Evolutionary conservation across 352 stramenopile genomes (phyloP).

Genomic region (Pythium folliculosum): DNA sequence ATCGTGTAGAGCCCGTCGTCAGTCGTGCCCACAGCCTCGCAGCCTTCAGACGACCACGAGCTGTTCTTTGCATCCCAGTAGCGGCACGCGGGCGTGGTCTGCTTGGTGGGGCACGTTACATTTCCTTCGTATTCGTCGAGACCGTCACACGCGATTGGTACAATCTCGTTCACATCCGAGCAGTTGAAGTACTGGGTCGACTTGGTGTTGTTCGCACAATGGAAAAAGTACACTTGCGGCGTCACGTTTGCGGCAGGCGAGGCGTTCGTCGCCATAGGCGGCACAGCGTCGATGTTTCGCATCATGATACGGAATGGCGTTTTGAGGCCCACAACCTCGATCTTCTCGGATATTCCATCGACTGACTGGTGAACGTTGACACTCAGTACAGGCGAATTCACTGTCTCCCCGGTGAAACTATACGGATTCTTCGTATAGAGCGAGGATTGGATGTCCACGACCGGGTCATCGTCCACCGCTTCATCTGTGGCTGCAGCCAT

Average conservation of each 20-base stretch:
- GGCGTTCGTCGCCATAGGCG: conserved; percentile 9
- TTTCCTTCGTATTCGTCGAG: conserved; percentile 46
- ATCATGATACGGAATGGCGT: conserved; percentile 56
- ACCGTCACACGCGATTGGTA: conserved; percentile 55
- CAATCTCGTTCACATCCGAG: conserved; percentile 35
- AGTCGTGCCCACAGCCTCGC: conserved; percentile 47
- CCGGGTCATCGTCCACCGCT: conserved; percentile 37
- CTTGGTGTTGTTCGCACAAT: conserved; percentile 45
- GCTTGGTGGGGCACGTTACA: conserved; percentile 47
- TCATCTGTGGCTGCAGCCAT: conserved; percentile 17
- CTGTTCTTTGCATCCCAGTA: conserved; percentile 56
- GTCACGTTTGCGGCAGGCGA: conserved; percentile 6
- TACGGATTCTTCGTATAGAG: conserved; percentile 71
- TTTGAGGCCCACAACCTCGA: conserved; percentile 37
- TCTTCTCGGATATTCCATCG: conserved; percentile 29
- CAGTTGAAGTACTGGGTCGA: conserved; percentile 65
- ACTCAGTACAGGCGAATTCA: conserved; percentile 68
- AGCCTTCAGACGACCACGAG: conserved; percentile 65
- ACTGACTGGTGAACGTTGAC: conserved; percentile 45
- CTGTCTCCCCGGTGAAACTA: conserved; percentile 41
- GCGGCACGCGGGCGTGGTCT: conserved; percentile 41
- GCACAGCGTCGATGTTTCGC: conserved; percentile 45
- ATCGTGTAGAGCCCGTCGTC: conserved; percentile 70
- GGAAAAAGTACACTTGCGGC: conserved; percentile 40
- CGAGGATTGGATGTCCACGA: conserved; percentile 63